These are phyloP conservation scores for Diaporthe humulicola DNA, from an alignment of 2,329 filamentous ascomycete species.

Conservation along the genomic window DNA sequence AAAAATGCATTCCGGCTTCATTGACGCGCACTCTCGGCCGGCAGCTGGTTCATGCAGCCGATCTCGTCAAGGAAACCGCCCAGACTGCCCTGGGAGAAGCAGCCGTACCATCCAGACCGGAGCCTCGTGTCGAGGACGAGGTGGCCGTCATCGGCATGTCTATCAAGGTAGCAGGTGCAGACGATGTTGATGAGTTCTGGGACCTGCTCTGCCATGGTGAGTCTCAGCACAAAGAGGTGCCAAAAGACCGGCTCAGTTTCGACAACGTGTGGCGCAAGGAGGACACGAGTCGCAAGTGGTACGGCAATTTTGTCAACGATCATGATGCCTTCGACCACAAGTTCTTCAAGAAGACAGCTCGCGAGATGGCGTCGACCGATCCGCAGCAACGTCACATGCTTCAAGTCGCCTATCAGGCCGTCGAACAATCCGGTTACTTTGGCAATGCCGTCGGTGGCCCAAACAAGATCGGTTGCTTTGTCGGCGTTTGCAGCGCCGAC, in stretches of 20 bases:
- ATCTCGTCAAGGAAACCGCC: no score
- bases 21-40: no score
- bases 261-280: not conserved
- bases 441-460: no score
- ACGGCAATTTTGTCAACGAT: not conserved
- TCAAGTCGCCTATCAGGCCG: not conserved
- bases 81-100: no score
- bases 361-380: not conserved
- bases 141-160: slow-evolving; percentile 54
- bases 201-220: slow-evolving; percentile 35
- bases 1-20: no score
- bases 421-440: not conserved
- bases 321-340: not conserved
- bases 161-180: slow-evolving; percentile 51
- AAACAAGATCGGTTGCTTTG: not conserved
- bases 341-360: not conserved
- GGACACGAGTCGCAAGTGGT: not conserved
- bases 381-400: not conserved
- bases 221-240: not conserved
- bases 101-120: no score
- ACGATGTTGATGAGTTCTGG: slow-evolving; percentile 39
- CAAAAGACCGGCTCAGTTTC: not conserved
- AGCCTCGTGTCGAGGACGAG: no score
- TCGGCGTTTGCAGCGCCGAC: not conserved
- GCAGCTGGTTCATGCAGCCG: no score